Evolutionary conservation across 306 rosid species (phyloP).

Genomic region (Alnus glutinosa): DNA sequence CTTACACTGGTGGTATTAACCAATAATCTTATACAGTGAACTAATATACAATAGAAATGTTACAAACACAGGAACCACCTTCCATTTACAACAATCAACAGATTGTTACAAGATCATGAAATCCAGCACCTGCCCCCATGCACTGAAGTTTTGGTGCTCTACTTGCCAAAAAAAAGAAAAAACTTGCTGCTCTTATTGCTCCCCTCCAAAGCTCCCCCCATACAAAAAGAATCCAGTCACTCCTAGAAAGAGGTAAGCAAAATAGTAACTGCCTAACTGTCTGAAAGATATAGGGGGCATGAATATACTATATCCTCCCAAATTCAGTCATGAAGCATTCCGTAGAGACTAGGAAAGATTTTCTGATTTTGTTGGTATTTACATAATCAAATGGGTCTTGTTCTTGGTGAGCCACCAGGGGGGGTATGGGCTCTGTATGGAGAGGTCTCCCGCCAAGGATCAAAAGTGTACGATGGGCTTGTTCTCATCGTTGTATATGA

Average conservation of each 20-base stretch:
- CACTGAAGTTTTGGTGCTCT: not conserved
- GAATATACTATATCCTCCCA: conserved; percentile 24
- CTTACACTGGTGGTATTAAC: not conserved
- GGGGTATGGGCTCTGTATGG: conserved; percentile 59
- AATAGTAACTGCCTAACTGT: conserved; percentile 18
- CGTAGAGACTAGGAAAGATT: conserved; percentile 33
- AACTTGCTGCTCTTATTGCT: not conserved
- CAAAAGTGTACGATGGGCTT: conserved; percentile 49
- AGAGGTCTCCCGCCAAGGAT: conserved; percentile 61
- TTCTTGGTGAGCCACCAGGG: conserved; percentile 85
- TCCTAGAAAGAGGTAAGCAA: conserved; percentile 15
- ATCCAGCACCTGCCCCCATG: conserved; percentile 18
- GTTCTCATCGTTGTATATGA: conserved; percentile 50
- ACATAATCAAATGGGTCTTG: conserved; percentile 67
- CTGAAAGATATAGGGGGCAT: conserved; percentile 4
- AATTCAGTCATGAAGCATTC: conserved; percentile 29
- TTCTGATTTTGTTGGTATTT: conserved; percentile 39
- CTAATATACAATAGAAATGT: conserved; percentile 17
- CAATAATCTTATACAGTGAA: conserved; percentile 7
- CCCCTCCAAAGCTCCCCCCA: conserved; percentile 8
- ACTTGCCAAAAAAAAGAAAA: too few relatives aligned
- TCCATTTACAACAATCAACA: conserved; percentile 40
- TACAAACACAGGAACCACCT: conserved; percentile 20
- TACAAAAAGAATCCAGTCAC: conserved; percentile 12
- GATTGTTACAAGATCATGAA: conserved; percentile 5